Conservation (phyloP, 805 yeast species). For the Teunomyces stri region DNA sequence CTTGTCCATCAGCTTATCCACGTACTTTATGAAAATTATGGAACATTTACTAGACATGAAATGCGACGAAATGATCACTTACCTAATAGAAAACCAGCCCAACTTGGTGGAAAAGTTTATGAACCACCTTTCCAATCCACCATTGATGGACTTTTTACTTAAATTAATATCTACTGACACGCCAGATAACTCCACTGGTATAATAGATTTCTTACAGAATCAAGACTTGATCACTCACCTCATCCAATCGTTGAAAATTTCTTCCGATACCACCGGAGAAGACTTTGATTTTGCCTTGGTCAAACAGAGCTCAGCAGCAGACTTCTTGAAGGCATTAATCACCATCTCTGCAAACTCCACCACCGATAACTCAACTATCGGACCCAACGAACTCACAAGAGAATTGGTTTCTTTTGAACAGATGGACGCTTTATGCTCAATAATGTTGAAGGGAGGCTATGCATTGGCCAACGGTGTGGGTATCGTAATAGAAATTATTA, state of each 20-base stretch:
- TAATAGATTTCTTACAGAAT: constrained; percentile 42
- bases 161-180: constrained; percentile 46
- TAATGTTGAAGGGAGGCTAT: constrained; percentile 46
- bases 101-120: constrained; percentile 40
- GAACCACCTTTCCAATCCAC: constrained; percentile 45
- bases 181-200: constrained; percentile 46
- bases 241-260: constrained; percentile 31
- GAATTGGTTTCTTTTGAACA: constrained; percentile 39
- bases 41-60: constrained; percentile 56
- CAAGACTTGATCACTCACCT: constrained; percentile 37
- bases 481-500: constrained; percentile 43
- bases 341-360: constrained; percentile 47
- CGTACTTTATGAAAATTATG: constrained; percentile 87
- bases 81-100: constrained; percentile 43
- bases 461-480: constrained; percentile 51
- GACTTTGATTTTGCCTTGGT: constrained; percentile 23
- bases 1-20: constrained; percentile 71
- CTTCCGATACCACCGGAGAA: constrained; percentile 2
- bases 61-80: constrained; percentile 46
- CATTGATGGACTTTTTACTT: constrained; percentile 44
- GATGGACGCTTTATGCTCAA: constrained; percentile 34
- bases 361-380: constrained; percentile 45
- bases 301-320: constrained; percentile 43
- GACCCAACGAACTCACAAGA: constrained; percentile 46
- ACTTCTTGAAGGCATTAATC: constrained; percentile 43